Conservation (phyloP, 768 basidiomycete genomes). For the Flagelloscypha sp. region DNA sequence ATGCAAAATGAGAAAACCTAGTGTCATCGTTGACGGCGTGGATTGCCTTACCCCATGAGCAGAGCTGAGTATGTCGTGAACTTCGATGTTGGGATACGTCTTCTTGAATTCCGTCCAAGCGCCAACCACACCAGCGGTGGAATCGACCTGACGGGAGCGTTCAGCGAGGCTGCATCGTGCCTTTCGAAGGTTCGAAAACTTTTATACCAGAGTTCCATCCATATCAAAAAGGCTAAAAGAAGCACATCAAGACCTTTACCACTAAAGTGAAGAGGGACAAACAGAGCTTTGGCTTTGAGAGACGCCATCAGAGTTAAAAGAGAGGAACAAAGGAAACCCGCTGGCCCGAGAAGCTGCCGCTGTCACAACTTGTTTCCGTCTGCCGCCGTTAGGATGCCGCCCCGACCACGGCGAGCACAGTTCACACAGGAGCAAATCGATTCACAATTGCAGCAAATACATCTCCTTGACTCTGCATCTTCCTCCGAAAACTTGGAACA, state of each 20-base stretch:
- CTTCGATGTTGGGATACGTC: slow-evolving; percentile 59
- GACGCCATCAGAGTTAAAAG: too few relatives aligned
- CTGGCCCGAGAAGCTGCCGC: too few relatives aligned
- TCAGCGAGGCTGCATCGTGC: too few relatives aligned
- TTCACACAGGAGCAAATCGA: slow-evolving; percentile 83
- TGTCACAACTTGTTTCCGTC: too few relatives aligned
- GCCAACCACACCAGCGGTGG: slow-evolving; percentile 71
- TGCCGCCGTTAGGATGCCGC: slow-evolving; percentile 51
- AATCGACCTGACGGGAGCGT: too few relatives aligned
- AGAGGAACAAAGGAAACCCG: too few relatives aligned
- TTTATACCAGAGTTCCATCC: slow-evolving; percentile 78
- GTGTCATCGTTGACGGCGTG: slow-evolving; percentile 6
- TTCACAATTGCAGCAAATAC: slow-evolving; percentile 86
- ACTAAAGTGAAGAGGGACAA: too few relatives aligned
- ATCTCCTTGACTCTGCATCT: slow-evolving; percentile 79
- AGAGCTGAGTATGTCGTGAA: slow-evolving; percentile 57
- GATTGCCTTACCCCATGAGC: slow-evolving; percentile 8
- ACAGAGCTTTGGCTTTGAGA: too few relatives aligned
- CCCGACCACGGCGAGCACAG: slow-evolving; percentile 59
- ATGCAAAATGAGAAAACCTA: slow-evolving; percentile 22
- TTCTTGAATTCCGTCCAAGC: slow-evolving; percentile 76
- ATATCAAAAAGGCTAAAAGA: slow-evolving; percentile 70
- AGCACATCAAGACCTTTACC: too few relatives aligned
- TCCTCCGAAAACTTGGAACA: slow-evolving; percentile 93
- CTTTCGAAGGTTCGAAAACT: too few relatives aligned